Evolutionary conservation across 140 eudicot species (phyloP).

Genomic region (Flaveria floridana): DNA sequence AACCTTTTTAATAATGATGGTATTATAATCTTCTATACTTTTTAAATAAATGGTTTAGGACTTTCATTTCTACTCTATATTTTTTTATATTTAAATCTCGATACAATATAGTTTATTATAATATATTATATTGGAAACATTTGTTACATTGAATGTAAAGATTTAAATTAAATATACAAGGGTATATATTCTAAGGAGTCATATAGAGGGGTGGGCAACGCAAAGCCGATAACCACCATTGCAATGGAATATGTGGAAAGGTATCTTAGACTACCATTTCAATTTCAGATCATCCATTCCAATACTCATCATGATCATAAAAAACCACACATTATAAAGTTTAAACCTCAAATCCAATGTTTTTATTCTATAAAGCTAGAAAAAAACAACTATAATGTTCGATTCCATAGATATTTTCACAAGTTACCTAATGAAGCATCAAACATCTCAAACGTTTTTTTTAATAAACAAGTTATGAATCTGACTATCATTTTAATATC

Average conservation of each 20-base stretch:
- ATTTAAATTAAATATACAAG: neutral
- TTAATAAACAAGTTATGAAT: neutral
- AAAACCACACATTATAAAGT: constrained; percentile 22
- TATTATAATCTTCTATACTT: too few relatives aligned
- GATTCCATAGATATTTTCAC: neutral
- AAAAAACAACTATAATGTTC: neutral
- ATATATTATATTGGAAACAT: neutral
- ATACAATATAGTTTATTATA: neutral
- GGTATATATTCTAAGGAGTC: constrained; percentile 36
- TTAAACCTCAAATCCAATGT: constrained; percentile 9
- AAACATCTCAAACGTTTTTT: neutral
- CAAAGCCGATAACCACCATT: constrained; percentile 42
- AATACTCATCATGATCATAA: neutral
- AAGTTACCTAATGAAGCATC: neutral
- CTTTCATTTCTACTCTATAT: too few relatives aligned
- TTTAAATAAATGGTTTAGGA: too few relatives aligned
- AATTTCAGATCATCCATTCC: constrained; percentile 39
- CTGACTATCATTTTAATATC: neutral
- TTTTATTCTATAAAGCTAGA: neutral
- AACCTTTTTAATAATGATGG: too few relatives aligned
- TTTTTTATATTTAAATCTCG: too few relatives aligned
- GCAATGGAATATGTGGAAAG: constrained; percentile 40
- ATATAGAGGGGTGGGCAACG: constrained; percentile 36
- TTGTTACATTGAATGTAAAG: neutral
- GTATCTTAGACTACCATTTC: constrained; percentile 38